phyloP scores from a whole-genome alignment of 2,329 filamentous ascomycete species.

The Canariomyces notabilis region DNA sequence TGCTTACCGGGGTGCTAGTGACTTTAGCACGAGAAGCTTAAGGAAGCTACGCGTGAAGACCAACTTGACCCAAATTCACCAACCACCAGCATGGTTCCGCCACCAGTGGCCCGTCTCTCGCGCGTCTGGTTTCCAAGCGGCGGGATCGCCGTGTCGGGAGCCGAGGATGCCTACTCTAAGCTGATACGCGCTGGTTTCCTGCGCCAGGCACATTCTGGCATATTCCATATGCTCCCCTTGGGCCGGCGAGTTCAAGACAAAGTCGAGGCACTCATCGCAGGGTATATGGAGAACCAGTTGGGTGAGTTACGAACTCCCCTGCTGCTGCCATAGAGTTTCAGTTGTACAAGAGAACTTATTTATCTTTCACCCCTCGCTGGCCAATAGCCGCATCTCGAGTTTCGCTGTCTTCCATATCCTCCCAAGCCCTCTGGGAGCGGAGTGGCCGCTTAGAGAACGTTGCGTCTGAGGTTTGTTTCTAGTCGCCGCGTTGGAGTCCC shows the following conservation, averaged over 20 bases:
- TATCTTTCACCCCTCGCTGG: not conserved
- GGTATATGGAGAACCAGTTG: slow-evolving; percentile 64
- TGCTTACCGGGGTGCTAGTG: too few relatives aligned
- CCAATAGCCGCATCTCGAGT: slow-evolving; percentile 68
- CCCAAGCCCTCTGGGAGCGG: slow-evolving; percentile 74
- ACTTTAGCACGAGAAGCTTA: too few relatives aligned
- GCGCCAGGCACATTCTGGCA: slow-evolving; percentile 77
- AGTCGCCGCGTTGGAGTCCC: not conserved
- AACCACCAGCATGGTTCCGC: slow-evolving; percentile 14
- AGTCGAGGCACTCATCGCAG: slow-evolving; percentile 77
- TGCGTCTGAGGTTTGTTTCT: slow-evolving; percentile 58
- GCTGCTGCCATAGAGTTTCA: not conserved
- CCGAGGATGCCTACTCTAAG: slow-evolving; percentile 62
- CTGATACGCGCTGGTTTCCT: slow-evolving; percentile 68
- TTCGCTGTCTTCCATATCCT: slow-evolving; percentile 78
- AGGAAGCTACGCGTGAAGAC: not conserved
- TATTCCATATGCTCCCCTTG: slow-evolving; percentile 88
- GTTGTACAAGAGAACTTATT: not conserved
- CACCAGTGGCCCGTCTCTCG: slow-evolving; percentile 50
- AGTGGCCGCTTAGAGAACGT: slow-evolving; percentile 75
- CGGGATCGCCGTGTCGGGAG: slow-evolving; percentile 54
- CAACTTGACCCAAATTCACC: too few relatives aligned
- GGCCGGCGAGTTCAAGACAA: slow-evolving; percentile 86
- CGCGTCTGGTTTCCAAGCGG: slow-evolving; percentile 76
- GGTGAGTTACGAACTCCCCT: slow-evolving; percentile 13